Evolutionary conservation across 352 stramenopile species (phyloP), one percentile per base, ranked within the genome.

Genomic region (Aphanomyces invadans): DNA sequence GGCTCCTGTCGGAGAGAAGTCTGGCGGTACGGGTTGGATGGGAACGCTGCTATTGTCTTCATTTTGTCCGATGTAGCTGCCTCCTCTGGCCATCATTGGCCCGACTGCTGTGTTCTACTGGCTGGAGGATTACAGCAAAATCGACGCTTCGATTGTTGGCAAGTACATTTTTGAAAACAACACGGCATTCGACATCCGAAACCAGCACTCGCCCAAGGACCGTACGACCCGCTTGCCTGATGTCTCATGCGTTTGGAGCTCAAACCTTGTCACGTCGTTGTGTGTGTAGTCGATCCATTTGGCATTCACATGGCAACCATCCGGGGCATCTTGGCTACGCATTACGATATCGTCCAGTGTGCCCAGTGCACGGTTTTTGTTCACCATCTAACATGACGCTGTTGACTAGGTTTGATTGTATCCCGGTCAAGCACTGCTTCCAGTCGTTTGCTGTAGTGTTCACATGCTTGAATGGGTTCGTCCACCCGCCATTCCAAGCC

Each of bases 91-190:
- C 19, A 74, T 99, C 36, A 95, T 99, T 69, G 95, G 88, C 1
- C 95, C 95, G n/a, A 74, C 78, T 0, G 79, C 81, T 21, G 80
- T 99, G 38, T 73, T 85, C 52, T 76, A 70, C 51, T 99, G 96
- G 87, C 78, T 98, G 29, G 64, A 88, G 39, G 95, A 98, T 69
- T 99, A 98, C 74, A 69, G 75, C 33, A 70, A 46, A 2, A 71
- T 97, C 17, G 87, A 97, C 70, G 73, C 84, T 29, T 81, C 69
- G 29, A 77, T 98, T 26, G 69, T 68, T 2, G 77, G 73, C 31
- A 92, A 82, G 65, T 98, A 95, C 70, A 81, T 76, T 21, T 98
- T 97, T 62, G 80, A 91, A 33, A 83, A 91, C 69, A 88, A 97
- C 60, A 89, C 90, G 63, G 87, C 77, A 71, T 89, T 86, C 59